A percentile compares a stretch with the other conserved stretches of the same genome.
These are phyloP conservation scores for Fusarium albidum DNA, from an alignment of 2,329 filamentous ascomycete species.

Conservation along the genomic window DNA sequence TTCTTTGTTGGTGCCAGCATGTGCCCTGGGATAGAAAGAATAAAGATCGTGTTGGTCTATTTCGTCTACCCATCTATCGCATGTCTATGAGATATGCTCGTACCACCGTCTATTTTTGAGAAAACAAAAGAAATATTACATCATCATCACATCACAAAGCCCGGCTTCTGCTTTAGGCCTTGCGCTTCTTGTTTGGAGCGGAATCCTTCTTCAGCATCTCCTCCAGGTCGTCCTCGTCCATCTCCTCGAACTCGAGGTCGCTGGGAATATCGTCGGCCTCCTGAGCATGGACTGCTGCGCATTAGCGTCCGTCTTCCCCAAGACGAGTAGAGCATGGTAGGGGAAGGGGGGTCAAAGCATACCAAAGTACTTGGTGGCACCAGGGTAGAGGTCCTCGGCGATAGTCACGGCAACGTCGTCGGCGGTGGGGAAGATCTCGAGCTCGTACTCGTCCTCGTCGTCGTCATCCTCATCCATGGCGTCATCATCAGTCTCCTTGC, in stretches of 20 bases:
- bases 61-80: slow-evolving; percentile 3
- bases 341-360: slow-evolving; percentile 50
- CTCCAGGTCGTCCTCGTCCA: slow-evolving; percentile 49
- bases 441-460: slow-evolving; percentile 69
- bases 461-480: slow-evolving; percentile 64
- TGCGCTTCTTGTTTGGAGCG: slow-evolving; percentile 53
- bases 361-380: slow-evolving; percentile 92
- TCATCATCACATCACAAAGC: slow-evolving; percentile 2
- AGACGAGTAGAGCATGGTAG: not conserved
- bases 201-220: slow-evolving; percentile 56
- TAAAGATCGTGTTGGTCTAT: not conserved
- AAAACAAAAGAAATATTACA: slow-evolving; percentile 30
- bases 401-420: slow-evolving; percentile 83
- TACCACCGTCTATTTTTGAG: slow-evolving; percentile 33
- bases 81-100: slow-evolving; percentile 10
- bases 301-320: slow-evolving; percentile 46
- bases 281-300: slow-evolving; percentile 58
- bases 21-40: not conserved
- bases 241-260: slow-evolving; percentile 75
- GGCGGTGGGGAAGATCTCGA: slow-evolving; percentile 88
- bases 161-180: slow-evolving; percentile 42
- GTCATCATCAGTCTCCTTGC: slow-evolving; percentile 57
- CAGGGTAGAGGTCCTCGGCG: slow-evolving; percentile 88
- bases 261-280: slow-evolving; percentile 69
- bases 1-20: too few species aligned